Evolutionary conservation across 805 yeast species (phyloP).

Genomic region (Maudiozyma saulgeensis): DNA sequence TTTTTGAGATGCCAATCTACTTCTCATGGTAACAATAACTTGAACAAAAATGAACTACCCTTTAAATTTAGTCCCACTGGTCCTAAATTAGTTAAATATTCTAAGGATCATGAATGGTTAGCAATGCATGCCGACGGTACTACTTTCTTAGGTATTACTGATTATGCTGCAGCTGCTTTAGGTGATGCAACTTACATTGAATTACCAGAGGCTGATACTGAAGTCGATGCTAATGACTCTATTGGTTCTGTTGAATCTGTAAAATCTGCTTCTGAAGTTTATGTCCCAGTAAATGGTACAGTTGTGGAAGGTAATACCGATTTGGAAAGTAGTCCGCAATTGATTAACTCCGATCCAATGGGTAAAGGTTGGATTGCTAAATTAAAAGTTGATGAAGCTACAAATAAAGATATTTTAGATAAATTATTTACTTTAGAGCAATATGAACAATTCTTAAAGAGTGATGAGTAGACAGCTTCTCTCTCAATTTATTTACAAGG

Average conservation of each 20-base stretch:
- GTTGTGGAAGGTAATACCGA: constrained; percentile 60
- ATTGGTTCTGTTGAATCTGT: constrained; percentile 93
- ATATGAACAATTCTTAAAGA: constrained; percentile 50
- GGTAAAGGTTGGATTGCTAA: constrained; percentile 92
- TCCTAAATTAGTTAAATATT: constrained; percentile 46
- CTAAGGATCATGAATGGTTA: constrained; percentile 92
- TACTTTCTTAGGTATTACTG: constrained; percentile 86
- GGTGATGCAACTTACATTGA: constrained; percentile 96
- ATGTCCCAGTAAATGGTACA: constrained; percentile 76
- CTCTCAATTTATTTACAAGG: too few relatives aligned
- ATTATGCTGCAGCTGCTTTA: constrained; percentile 89
- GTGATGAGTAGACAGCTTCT: constrained; percentile 30
- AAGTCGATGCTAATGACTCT: constrained; percentile 62
- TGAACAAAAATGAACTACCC: constrained; percentile 25
- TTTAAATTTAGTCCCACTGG: constrained; percentile 26
- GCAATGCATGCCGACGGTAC: constrained; percentile 75
- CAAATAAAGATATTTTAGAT: constrained; percentile 34
- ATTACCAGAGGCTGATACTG: constrained; percentile 64
- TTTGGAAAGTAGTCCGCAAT: constrained; percentile 61
- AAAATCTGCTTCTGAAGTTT: constrained; percentile 87
- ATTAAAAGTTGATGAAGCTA: constrained; percentile 45
- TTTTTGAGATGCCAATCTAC: constrained; percentile 6
- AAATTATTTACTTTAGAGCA: constrained; percentile 46
- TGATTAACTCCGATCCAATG: constrained; percentile 81
- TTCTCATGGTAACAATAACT: constrained; percentile 8